Conservation (phyloP, 495 filamentous ascomycete species). For the Acidiella bohemica region DNA sequence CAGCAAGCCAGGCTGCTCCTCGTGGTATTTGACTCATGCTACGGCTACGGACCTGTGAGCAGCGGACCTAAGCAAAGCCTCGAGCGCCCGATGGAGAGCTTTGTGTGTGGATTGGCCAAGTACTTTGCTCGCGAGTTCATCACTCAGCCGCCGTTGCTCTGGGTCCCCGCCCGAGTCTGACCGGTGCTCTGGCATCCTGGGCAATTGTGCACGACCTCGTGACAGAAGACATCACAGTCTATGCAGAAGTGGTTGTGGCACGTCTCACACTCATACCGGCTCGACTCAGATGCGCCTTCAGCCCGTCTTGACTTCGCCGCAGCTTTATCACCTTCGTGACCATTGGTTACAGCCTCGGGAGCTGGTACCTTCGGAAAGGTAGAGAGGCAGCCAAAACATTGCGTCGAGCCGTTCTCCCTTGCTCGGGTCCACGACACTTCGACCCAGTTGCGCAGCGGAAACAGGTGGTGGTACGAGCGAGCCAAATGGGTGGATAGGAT, state of each 20-base stretch:
- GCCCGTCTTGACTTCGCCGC: conserved; percentile 25
- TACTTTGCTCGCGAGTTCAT: too few species aligned
- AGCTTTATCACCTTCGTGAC: conserved; percentile 4
- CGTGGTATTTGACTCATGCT: too few species aligned
- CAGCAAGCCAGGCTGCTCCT: too few species aligned
- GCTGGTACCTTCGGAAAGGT: conserved; percentile 37
- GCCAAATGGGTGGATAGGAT: conserved; percentile 94
- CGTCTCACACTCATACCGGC: conserved; percentile 71
- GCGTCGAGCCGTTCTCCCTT: conserved; percentile 27
- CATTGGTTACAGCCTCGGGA: conserved; percentile 19
- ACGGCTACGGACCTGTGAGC: too few species aligned
- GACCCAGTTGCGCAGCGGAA: conserved; percentile 79
- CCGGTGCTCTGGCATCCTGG: conserved; percentile 68
- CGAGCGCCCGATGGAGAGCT: too few species aligned
- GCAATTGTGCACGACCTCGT: conserved; percentile 89
- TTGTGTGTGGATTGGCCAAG: too few species aligned
- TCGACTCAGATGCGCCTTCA: conserved; percentile 68
- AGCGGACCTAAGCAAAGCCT: too few species aligned
- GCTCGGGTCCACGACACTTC: conserved; percentile 77
- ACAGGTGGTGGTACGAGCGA: conserved; percentile 88
- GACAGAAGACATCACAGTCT: conserved; percentile 89
- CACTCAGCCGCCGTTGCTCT: background rate
- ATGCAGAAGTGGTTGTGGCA: conserved; percentile 90
- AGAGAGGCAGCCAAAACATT: conserved; percentile 42
- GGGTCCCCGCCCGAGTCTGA: background rate